Evolutionary conservation across 2,329 filamentous ascomycete genomes (phyloP), one percentile per base, ranked within the genome.

Genomic region (Coniochaeta sp.): DNA sequence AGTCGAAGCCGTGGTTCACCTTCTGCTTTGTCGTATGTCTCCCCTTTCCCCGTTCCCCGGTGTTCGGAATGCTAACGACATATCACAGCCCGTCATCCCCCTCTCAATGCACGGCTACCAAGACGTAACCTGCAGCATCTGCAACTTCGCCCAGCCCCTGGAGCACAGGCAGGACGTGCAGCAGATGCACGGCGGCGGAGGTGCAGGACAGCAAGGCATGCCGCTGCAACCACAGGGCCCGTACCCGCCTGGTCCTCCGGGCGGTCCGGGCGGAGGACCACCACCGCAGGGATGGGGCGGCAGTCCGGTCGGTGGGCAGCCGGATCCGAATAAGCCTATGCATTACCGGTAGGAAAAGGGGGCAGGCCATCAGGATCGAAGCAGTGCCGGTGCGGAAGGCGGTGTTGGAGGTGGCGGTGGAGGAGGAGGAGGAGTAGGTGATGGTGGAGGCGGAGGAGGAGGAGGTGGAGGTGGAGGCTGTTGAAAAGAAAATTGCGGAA

Each of bases 41-140:
- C 45, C 26, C 26, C 48, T 30, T 27, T 20, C 9, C 48, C 18
- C 20, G 3, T 30, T 26, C 40, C 42, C 32, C 30, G 26, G 5
- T n/a, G 24, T 10, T 48, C 35, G 45, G 28, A 10, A 26, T 26
- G 27, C 10, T 45, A n/a, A 42, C 22, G 26, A 48, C 20, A 27
- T 14, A 53, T 32, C 16, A 4, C 54, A 85, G 78, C 87, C 87
- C 48, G 67, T 91, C 45, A 75, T 91, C 24, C 87, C 87, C 0
- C 84, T 91, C 62, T 84, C 81, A 45, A 73, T 85, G 57, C 76
- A 80, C 53, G 82, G 81, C 51, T 84, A 85, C 67, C 74, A 84
- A 59, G 86, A 90, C 61, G 77, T 92, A 52, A 73, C 76, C 53
- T 92, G 87, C 72, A 77, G 82, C 62, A 83, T 91, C 65, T 92